A percentile compares a stretch with the other conserved stretches of the same genome.
Conservation (phyloP, 768 basidiomycete genomes). For the Sarcomyxa edulis region DNA sequence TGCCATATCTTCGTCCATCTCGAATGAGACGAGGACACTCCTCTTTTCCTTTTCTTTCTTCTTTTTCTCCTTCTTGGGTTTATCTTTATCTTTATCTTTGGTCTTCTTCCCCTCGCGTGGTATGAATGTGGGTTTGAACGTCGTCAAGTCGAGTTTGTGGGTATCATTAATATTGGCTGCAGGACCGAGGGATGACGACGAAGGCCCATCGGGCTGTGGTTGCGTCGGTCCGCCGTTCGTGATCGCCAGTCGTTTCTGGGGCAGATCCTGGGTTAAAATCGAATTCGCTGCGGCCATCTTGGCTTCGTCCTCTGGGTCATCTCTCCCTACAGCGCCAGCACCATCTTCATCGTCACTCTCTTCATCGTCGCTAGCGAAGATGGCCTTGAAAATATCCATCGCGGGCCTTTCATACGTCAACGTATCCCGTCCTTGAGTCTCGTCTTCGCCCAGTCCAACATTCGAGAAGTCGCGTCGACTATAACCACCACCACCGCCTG, state of each 20-base stretch:
- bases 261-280: constrained; percentile 9
- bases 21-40: constrained; percentile 66
- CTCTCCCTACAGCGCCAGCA: constrained; percentile 19
- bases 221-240: too few relatives aligned
- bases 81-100: constrained; percentile 38
- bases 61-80: constrained; percentile 43
- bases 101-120: constrained; percentile 51
- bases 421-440: constrained; percentile 81
- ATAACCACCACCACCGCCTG: too few relatives aligned
- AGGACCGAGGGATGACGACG: too few relatives aligned
- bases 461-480: constrained; percentile 66
- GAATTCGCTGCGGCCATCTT: constrained; percentile 9
- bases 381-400: constrained; percentile 95
- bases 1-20: constrained; percentile 60
- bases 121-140: constrained; percentile 88
- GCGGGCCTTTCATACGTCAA: constrained; percentile 84
- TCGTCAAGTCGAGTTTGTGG: constrained; percentile 44
- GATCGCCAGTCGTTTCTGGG: too few relatives aligned
- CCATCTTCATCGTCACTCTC: constrained; percentile 70
- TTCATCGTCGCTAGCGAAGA: constrained; percentile 94
- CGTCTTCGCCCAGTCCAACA: constrained; percentile 90
- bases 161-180: too few relatives aligned
- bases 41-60: constrained; percentile 40
- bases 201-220: too few relatives aligned
- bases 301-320: constrained; percentile 12